Evolutionary conservation across 495 filamentous ascomycete species (phyloP).

Genomic region (Penicillium lividum): DNA sequence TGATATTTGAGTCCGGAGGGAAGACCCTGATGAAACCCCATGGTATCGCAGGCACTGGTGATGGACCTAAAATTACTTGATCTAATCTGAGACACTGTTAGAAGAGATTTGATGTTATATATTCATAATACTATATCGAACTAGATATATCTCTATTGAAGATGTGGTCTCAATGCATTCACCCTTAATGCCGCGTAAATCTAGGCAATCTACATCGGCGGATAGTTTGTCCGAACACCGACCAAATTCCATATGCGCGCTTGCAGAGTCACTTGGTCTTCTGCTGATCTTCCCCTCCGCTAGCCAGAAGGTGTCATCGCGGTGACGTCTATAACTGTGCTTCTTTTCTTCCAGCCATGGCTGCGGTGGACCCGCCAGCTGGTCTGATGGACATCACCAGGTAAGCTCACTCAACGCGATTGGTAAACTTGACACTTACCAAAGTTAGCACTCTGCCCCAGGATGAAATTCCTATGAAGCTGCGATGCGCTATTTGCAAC

Average conservation of each 20-base stretch:
- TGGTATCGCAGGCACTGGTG: conserved; percentile 50
- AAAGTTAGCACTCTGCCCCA: conserved; percentile 67
- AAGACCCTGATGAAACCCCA: conserved; percentile 31
- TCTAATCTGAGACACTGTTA: conserved; percentile 52
- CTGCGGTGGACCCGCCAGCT: conserved; percentile 42
- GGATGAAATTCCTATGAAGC: conserved; percentile 89
- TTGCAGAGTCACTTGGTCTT: background rate
- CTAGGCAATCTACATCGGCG: conserved; percentile 15
- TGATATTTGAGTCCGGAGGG: conserved; percentile 45
- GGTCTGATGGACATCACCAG: conserved; percentile 51
- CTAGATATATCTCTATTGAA: background rate
- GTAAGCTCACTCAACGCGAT: conserved; percentile 23
- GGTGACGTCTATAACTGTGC: conserved; percentile 6
- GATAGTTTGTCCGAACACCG: conserved; percentile 20
- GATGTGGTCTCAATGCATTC: background rate
- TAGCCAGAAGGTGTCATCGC: background rate
- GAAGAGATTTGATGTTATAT: background rate
- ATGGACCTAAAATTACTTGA: conserved; percentile 55
- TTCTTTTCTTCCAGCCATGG: conserved; percentile 29
- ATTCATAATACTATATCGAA: background rate
- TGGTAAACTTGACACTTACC: conserved; percentile 1
- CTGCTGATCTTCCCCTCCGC: background rate
- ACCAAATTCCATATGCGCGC: conserved; percentile 18
- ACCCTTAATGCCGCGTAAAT: background rate
- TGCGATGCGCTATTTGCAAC: conserved; percentile 90